Conservation (phyloP, 2,329 filamentous ascomycete genomes). For the Alternaria atra region DNA sequence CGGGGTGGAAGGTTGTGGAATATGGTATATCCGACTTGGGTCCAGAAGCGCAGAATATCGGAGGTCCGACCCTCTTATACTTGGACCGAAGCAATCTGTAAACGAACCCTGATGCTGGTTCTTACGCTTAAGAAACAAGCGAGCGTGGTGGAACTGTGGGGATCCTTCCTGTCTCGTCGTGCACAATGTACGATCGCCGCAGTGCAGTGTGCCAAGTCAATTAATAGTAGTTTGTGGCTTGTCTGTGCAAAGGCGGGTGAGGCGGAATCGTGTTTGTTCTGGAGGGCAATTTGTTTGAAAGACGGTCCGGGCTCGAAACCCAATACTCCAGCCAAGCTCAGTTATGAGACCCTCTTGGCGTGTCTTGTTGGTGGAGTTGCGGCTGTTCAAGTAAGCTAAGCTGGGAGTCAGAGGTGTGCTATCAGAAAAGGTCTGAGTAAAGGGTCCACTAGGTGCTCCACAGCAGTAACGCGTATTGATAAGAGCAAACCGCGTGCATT, state of each 20-base stretch:
- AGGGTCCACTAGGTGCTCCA: constrained; percentile 24
- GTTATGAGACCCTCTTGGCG: constrained; percentile 21
- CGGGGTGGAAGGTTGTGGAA: constrained; percentile 3
- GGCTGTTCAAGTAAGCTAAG: constrained; percentile 5
- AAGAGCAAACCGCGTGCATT: constrained; percentile 5
- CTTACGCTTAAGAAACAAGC: constrained; percentile 13
- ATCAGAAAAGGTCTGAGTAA: constrained; percentile 20
- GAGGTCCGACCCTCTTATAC: constrained; percentile 20
- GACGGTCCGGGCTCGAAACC: constrained; percentile 33
- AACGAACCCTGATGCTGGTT: constrained; percentile 11
- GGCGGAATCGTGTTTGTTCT: constrained; percentile 13
- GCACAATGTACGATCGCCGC: constrained; percentile 7
- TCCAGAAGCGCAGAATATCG: constrained; percentile 8
- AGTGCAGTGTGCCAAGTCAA: constrained; percentile 16
- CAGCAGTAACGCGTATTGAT: constrained; percentile 18
- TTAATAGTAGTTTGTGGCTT: constrained; percentile 9
- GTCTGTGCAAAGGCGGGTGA: constrained; percentile 15
- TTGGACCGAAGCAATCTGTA: constrained; percentile 4
- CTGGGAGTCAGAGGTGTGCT: constrained; percentile 11
- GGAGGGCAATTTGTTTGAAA: constrained; percentile 35
- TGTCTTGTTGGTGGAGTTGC: constrained; percentile 6
- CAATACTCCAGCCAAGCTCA: constrained; percentile 30
- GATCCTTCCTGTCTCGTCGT: constrained; percentile 5
- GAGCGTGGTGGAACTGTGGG: constrained; percentile 12
- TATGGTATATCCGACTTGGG: constrained; percentile 2